These are phyloP conservation scores for Mortierella sp. DNA, from an alignment of 371 early-diverging fungal genomes.

Conservation along the genomic window DNA sequence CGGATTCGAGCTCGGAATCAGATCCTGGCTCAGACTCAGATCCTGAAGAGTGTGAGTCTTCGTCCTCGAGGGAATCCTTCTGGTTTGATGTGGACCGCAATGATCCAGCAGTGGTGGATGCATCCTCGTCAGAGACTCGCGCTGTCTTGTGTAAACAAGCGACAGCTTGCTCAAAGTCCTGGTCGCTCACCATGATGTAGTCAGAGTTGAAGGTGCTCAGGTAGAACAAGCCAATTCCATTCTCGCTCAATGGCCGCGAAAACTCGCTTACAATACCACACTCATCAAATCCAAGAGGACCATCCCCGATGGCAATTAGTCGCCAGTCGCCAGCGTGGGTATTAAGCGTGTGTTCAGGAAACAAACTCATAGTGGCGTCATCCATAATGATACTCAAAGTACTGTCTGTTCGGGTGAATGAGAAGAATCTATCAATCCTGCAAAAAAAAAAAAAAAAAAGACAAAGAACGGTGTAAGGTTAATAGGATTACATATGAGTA, in stretches of 20 bases:
- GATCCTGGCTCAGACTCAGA: constrained; percentile 7
- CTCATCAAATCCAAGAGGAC: constrained; percentile 48
- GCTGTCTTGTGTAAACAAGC: constrained; percentile 24
- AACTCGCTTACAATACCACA: constrained; percentile 50
- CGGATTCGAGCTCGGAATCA: constrained; percentile 16
- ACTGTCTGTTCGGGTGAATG: constrained; percentile 52
- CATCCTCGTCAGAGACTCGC: not conserved
- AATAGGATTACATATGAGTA: no score
- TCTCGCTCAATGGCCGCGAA: constrained; percentile 38
- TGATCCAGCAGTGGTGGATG: not conserved
- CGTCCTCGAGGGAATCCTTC: not conserved
- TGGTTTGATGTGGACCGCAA: not conserved
- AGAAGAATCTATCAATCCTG: constrained; percentile 38
- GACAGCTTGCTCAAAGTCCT: constrained; percentile 44
- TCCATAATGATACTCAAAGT: constrained; percentile 55
- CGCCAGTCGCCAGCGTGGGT: constrained; percentile 54
- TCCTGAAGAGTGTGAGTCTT: not conserved
- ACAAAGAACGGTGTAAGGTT: not conserved
- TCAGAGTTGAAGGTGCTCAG: constrained; percentile 52
- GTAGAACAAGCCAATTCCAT: constrained; percentile 43
- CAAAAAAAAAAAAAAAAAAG: constrained; percentile 3
- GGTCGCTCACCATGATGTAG: constrained; percentile 48
- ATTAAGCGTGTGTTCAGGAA: constrained; percentile 55
- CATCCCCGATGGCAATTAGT: constrained; percentile 48
- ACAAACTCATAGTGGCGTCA: constrained; percentile 39